Conservation (phyloP, 2,329 filamentous ascomycete genomes). For the Trichoderma harzianum region DNA sequence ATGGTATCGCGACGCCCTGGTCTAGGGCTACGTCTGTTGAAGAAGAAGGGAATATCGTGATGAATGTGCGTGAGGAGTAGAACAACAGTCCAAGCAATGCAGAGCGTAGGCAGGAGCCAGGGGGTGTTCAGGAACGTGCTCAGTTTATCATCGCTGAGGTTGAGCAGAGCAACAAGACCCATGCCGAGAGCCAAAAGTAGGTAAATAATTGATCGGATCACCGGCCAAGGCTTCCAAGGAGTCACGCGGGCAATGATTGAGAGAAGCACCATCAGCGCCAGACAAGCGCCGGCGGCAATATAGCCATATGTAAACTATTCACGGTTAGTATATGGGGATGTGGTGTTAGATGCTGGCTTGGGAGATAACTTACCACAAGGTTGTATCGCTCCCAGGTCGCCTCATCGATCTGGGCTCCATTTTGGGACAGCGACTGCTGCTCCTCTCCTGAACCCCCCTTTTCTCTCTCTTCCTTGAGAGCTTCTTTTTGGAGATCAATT, state of each 20-base stretch:
- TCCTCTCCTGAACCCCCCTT: conserved; percentile 5
- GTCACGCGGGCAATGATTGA: conserved; percentile 30
- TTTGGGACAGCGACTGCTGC: background rate
- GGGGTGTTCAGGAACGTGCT: conserved; percentile 26
- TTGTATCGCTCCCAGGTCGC: conserved; percentile 28
- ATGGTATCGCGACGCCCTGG: background rate
- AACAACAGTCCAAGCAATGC: conserved; percentile 33
- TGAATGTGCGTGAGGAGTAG: conserved; percentile 35
- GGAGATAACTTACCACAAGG: conserved; percentile 29
- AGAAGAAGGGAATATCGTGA: conserved; percentile 13
- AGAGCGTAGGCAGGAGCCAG: conserved; percentile 35
- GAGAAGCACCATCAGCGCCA: conserved; percentile 33
- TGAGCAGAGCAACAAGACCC: conserved; percentile 29
- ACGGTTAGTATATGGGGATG: background rate
- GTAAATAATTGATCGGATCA: conserved; percentile 31
- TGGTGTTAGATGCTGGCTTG: too few relatives aligned
- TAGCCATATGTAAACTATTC: conserved; percentile 36
- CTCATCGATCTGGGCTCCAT: conserved; percentile 25
- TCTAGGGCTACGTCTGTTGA: background rate
- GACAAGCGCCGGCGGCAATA: conserved; percentile 30
- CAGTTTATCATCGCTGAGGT: conserved; percentile 20
- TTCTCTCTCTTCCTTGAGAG: background rate
- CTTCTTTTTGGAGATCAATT: conserved; percentile 28
- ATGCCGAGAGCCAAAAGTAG: conserved; percentile 30
- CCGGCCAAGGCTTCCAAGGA: conserved; percentile 32